Evolutionary conservation across 192 early-diverging fungal genomes (phyloP), one percentile per base, ranked within the genome.

Genomic region (Coemansia asiatica): DNA sequence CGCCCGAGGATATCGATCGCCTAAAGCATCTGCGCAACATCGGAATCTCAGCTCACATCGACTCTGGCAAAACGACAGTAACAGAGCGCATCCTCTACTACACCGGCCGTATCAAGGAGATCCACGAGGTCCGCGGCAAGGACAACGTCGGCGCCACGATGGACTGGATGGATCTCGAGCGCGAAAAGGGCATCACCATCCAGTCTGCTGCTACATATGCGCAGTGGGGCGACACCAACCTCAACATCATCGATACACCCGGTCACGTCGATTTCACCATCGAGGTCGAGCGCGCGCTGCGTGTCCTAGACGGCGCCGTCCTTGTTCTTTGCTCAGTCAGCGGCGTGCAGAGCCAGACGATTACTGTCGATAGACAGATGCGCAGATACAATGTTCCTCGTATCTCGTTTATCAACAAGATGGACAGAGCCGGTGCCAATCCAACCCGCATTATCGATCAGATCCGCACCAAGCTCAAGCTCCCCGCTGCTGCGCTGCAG

Each of bases 111-210:
- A 94, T 94, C 82, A 92, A 91, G 81, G 88, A 90, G 70, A 94
- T 94, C 70, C 92, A 94, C 76, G 91, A 94, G 66, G 91, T 94
- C 29, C 90, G 92, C 66, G 91, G 91, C 64, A 86, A 85, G 65
- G 91, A 94, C 72, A 89, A 88, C 72, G 93, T 96, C 38, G 97
- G 95, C 57, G 97, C 97, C 13, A 97, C 94, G 70, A 99, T 99
- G 97, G 97, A 99, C 83, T 96, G 93, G 36, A 98, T 98, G 97
- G 95, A 97, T 26, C 85, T 97, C 22, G 97, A 97, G 84, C 86
- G 95, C 64, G 97, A 98, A 76, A 90, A 91, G 79, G 92, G 92
- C 31, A 94, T 94, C 66, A 94, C 92, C 27, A 94, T 94, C 66
- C 90, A 92, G 80, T 90, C 88, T 33, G 92, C 92, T n/a, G 90